Evolutionary conservation across 1,284 basidiomycete species (phyloP).

Genomic region (Ganoderma lingzhi): DNA sequence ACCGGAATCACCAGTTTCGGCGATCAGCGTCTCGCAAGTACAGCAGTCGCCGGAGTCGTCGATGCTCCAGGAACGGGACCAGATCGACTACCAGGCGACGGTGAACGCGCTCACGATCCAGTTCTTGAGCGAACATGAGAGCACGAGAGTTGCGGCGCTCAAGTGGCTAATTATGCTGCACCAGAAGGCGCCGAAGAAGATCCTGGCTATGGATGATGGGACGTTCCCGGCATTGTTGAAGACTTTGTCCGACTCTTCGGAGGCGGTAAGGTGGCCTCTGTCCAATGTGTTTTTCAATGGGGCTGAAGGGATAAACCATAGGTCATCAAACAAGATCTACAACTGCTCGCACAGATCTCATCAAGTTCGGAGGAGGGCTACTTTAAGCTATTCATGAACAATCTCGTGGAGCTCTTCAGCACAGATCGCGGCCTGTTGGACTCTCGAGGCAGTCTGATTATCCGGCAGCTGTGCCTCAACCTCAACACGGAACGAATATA

Average conservation of each 20-base stretch:
- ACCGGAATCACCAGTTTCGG: constrained; percentile 45
- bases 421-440: constrained; percentile 94
- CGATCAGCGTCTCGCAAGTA: constrained; percentile 40
- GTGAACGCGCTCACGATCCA: constrained; percentile 94
- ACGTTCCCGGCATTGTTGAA: constrained; percentile 96
- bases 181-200: constrained; percentile 97
- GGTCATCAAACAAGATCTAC: constrained; percentile 96
- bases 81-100: constrained; percentile 92
- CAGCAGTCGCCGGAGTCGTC: constrained; percentile 47
- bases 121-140: constrained; percentile 95
- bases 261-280: constrained; percentile 67
- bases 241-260: constrained; percentile 95
- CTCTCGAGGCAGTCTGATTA: constrained; percentile 93
- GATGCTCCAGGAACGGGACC: constrained; percentile 59
- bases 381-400: constrained; percentile 96
- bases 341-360: constrained; percentile 96
- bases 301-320: constrained; percentile 38
- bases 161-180: constrained; percentile 99
- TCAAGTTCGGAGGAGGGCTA: constrained; percentile 94
- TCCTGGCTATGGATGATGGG: constrained; percentile 95
- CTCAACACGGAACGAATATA: constrained; percentile 97
- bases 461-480: constrained; percentile 93
- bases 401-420: constrained; percentile 93
- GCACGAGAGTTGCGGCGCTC: constrained; percentile 93
- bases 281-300: not conserved